Percentiles rank a stretch among this genome's conserved stretches.
Evolutionary conservation across 2,329 filamentous ascomycete genomes (phyloP).

Genomic region (Scopulariopsis brevicaulis): DNA sequence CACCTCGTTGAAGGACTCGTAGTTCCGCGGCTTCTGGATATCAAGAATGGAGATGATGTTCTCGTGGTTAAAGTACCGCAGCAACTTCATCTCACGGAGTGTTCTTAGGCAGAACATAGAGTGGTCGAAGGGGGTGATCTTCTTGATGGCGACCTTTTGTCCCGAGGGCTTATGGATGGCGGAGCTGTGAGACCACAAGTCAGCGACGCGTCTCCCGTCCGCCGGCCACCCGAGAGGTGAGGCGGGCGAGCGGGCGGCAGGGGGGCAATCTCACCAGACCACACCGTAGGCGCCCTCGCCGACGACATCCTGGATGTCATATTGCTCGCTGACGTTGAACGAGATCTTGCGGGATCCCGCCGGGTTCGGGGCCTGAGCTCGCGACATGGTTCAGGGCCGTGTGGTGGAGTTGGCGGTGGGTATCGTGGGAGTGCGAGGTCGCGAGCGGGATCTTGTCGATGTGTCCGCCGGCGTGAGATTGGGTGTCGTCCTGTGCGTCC

Average conservation of each 20-base stretch:
- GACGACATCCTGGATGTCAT: conserved; percentile 98
- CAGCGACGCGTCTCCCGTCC: background rate
- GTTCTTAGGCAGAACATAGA: conserved; percentile 98
- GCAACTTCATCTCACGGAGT: conserved; percentile 95
- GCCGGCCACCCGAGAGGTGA: background rate
- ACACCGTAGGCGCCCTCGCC: conserved; percentile 98
- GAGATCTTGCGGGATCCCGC: conserved; percentile 83
- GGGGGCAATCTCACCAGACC: conserved; percentile 65
- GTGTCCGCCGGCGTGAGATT: background rate
- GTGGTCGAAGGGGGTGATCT: conserved; percentile 98
- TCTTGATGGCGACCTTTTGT: conserved; percentile 99
- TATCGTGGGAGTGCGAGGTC: background rate
- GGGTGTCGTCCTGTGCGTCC: background rate
- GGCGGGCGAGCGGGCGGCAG: background rate
- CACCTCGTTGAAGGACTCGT: conserved; percentile 92
- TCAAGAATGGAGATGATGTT: conserved; percentile 99
- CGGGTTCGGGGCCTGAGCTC: conserved; percentile 41
- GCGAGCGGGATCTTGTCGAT: background rate
- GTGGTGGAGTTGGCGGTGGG: background rate
- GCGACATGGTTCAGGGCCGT: conserved; percentile 34
- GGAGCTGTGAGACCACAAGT: conserved; percentile 47
- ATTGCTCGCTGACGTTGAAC: conserved; percentile 99
- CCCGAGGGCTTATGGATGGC: conserved; percentile 96
- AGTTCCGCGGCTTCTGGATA: conserved; percentile 95
- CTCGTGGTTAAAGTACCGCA: conserved; percentile 98